phyloP scores from a whole-genome alignment of 2,329 filamentous ascomycete species.

The Ophiosphaerella herpotricha region DNA sequence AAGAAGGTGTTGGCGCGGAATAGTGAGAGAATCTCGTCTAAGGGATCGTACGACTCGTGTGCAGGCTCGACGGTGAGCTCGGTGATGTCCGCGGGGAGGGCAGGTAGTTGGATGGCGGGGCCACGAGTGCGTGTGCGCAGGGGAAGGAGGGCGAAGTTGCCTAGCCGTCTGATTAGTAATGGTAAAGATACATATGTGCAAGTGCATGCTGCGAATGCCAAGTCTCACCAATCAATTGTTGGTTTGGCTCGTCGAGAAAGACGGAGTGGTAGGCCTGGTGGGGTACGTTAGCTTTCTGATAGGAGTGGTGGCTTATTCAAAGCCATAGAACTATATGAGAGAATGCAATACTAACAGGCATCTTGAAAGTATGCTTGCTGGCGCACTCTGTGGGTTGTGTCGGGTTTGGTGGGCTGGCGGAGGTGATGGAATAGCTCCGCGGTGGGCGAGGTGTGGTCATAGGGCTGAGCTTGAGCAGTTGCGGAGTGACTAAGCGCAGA shows the following conservation, averaged over 20 bases:
- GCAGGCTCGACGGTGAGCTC: conserved; percentile 71
- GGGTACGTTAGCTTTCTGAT: conserved; percentile 17
- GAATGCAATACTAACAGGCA: conserved; percentile 50
- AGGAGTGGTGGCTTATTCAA: background rate
- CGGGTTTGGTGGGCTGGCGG: conserved; percentile 27
- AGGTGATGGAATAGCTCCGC: conserved; percentile 36
- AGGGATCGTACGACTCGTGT: conserved; percentile 90
- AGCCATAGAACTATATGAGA: background rate
- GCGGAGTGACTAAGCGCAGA: conserved; percentile 35
- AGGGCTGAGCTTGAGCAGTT: conserved; percentile 37
- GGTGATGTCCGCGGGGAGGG: conserved; percentile 59
- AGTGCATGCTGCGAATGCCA: background rate
- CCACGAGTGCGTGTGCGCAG: conserved; percentile 93
- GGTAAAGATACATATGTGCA: background rate
- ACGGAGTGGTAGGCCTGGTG: conserved; percentile 95
- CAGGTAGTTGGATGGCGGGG: conserved; percentile 83
- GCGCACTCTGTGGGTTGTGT: conserved; percentile 14
- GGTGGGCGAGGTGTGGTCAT: conserved; percentile 32
- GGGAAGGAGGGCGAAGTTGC: conserved; percentile 93
- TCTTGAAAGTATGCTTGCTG: conserved; percentile 40
- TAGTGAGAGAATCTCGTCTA: conserved; percentile 89
- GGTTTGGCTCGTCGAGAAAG: conserved; percentile 81
- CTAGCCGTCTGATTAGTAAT: conserved; percentile 44
- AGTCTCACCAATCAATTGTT: conserved; percentile 64
- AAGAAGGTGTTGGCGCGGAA: conserved; percentile 99